Conservation (phyloP, 1,284 basidiomycete species). For the Hemileia vastatrix region DNA sequence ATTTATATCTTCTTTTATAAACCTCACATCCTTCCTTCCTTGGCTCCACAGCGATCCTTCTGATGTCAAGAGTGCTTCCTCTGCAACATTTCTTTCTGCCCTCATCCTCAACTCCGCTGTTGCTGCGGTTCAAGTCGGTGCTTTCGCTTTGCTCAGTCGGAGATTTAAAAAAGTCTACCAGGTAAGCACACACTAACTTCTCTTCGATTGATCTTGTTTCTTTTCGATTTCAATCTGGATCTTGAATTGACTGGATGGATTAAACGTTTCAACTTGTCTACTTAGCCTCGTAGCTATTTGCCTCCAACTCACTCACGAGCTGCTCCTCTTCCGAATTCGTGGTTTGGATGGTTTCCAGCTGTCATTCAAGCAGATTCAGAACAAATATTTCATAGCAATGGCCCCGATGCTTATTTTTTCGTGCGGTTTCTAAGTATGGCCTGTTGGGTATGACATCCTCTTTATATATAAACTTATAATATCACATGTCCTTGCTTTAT, state of each 20-base stretch:
- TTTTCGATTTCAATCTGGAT: background rate
- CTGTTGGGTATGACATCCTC: slow-evolving; percentile 59
- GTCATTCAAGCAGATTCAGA: slow-evolving; percentile 40
- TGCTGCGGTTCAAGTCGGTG: slow-evolving; percentile 36
- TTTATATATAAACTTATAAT: background rate
- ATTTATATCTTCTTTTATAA: too few species aligned
- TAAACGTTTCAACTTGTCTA: background rate
- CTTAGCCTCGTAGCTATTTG: slow-evolving; percentile 14
- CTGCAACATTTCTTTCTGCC: slow-evolving; percentile 40
- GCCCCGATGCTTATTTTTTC: slow-evolving; percentile 88
- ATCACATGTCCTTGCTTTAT: slow-evolving; percentile 9
- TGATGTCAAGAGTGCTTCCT: slow-evolving; percentile 28
- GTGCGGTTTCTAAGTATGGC: slow-evolving; percentile 73
- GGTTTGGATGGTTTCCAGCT: slow-evolving; percentile 45
- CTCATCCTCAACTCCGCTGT: slow-evolving; percentile 40
- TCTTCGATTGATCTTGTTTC: slow-evolving; percentile 27
- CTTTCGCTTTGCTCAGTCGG: slow-evolving; percentile 45
- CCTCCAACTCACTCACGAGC: slow-evolving; percentile 31
- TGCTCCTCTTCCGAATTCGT: slow-evolving; percentile 40
- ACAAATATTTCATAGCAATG: slow-evolving; percentile 53
- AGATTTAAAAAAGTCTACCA: slow-evolving; percentile 46
- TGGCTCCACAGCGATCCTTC: background rate
- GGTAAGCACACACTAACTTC: slow-evolving; percentile 42
- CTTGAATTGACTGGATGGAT: background rate
- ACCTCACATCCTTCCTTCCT: too few species aligned